phyloP scores from a whole-genome alignment of 2,329 filamentous ascomycete species.

The Neonectria faginata region DNA sequence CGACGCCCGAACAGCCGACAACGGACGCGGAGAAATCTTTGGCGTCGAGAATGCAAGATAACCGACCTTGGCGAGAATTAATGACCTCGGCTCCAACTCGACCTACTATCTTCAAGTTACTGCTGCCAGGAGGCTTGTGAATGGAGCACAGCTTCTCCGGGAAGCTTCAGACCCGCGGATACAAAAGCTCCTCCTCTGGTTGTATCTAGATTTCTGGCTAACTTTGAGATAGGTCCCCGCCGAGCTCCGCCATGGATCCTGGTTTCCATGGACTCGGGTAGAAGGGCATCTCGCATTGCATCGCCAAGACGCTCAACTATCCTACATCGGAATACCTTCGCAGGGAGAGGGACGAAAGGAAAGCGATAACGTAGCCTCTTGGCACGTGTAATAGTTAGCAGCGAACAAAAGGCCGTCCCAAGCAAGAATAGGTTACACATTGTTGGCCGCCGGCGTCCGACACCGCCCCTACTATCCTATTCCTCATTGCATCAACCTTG shows the following conservation, averaged over 20 bases:
- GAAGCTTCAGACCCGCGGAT: background rate
- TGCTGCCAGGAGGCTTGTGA: background rate
- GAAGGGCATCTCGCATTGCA: background rate
- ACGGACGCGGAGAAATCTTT: background rate
- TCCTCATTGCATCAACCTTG: background rate
- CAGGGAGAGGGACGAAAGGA: background rate
- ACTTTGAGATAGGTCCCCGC: background rate
- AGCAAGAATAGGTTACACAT: background rate
- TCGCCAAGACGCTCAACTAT: background rate
- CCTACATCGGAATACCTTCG: background rate
- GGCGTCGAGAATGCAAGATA: background rate
- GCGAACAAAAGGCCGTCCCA: background rate
- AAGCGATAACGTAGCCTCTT: background rate
- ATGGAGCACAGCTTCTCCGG: background rate
- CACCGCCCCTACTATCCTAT: background rate
- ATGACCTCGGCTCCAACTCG: background rate
- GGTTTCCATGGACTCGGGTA: background rate
- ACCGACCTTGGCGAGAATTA: background rate
- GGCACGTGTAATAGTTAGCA: background rate
- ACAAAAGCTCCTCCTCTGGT: background rate
- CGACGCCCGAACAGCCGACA: background rate
- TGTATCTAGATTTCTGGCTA: background rate
- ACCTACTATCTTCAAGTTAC: background rate
- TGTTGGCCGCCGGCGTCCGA: background rate
- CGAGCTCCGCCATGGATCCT: background rate